Base-by-base conservation (phyloP, 768 basidiomycete species). In the Symmetrospora coprosmae region DNA sequence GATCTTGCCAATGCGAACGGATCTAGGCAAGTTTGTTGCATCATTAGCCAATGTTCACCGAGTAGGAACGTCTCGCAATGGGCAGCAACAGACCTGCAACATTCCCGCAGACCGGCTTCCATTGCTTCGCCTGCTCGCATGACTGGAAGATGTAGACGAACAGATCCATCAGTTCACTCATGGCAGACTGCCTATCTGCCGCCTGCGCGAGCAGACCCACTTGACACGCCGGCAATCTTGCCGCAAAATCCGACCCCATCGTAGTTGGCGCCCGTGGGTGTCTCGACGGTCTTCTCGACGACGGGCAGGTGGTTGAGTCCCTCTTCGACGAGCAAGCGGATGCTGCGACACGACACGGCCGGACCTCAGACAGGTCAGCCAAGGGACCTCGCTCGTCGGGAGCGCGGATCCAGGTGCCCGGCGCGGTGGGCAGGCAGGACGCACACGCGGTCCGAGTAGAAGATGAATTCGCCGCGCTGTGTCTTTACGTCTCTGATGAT, bases 81-180 rank as follows among this genome's bases (percentile, higher is more conserved):
- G 3, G 16, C 39, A 2, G n/a, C n/a, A 27, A 87, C 86, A 68
- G 82, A 86, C 66, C 92, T 79, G 75, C 91, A 96, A 37, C 96
- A 92, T 72, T 96, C 92, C 40, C 92, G 78, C 63, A 99, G 76
- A 37, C 92, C 94, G 13, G 87, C 87, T 74, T 99, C 92, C 92
- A 99, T 99, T 1, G 91, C 89, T 86, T 92, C 88, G 65, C 92
- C 92, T 7, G 89, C 89, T 16, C 92, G 79, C 68, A 96, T 68
- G 37, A 61, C 45, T 46, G 39, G 25, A 46, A 91, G 92, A 96
- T 97, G 1, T 90, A 9, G 27, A n/a, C 7, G 19, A n/a, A 46
- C 43, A 46, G 43, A 46, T 25, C 27, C 19, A n/a, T n/a, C n/a
- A n/a, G 19, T 9, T 25, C n/a, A 39, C 37, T 39, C 13, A 39